Evolutionary conservation across 1,284 basidiomycete species (phyloP), one percentile per base, ranked within the genome.

Genomic region (Vanrija pseudolonga): DNA sequence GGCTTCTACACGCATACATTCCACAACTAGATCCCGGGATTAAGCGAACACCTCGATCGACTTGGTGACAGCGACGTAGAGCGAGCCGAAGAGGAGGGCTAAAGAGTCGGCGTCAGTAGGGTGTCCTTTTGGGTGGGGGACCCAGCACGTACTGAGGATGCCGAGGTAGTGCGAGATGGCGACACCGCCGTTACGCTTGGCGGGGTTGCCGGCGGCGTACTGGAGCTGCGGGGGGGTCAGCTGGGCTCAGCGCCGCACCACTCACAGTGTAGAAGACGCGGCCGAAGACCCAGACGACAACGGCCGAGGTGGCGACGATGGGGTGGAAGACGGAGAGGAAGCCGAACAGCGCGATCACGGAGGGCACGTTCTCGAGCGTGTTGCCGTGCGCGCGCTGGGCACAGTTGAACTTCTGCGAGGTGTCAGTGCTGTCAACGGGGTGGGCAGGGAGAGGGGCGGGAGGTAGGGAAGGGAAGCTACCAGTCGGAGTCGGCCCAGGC

Each of bases 311-410:
- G 11, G 69, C 65, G 26, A 63, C 15, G 43, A 61, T 58, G 38
- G 72, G 72, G 58, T 73, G 59, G 61, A 62, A 72, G 24, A 72
- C 46, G 65, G 71, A 59, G 45, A 70, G 43, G 63, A 61, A 73
- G 4, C 53, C 59, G 43, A 56, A 60, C 23, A 65, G 19, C 8
- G 53, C 50, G 18, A 75, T 47, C 43, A 67, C 32, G 56, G 55
- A 65, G 1, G 71, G 66, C 23, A 66, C 39, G 45, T 49, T 56
- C 63, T 74, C 72, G 49, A 73, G 63, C n/a, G 69, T 70, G 62
- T 73, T 74, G n/a, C 53, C 62, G 55, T 72, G 65, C 37, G 66
- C 67, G 44, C 72, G 59, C 58, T 74, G 72, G 18, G 57, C 55
- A 47, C 72, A 74, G 64, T 74, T 72, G 59, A 63, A 72, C 38